Percentiles rank a stretch among this genome's conserved stretches.
These are phyloP conservation scores for Fusarium liriodendri DNA, from an alignment of 2,329 filamentous ascomycete species.

Conservation along the genomic window DNA sequence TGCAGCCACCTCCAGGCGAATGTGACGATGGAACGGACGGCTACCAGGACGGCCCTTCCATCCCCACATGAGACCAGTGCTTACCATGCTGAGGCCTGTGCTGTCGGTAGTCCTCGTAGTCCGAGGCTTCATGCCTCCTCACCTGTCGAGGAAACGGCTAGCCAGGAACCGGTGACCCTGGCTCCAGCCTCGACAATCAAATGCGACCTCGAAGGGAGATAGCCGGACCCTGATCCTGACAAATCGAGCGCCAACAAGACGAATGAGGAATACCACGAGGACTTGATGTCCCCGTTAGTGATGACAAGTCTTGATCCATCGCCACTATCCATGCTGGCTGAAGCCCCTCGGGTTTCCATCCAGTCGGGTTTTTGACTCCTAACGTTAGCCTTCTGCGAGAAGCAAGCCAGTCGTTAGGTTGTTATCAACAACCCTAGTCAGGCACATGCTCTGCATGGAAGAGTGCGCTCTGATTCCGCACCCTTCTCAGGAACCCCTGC, in stretches of 20 bases:
- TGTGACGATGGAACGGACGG: background rate
- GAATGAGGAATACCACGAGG: background rate
- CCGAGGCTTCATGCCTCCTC: background rate
- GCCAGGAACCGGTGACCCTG: background rate
- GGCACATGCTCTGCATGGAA: conserved; percentile 4
- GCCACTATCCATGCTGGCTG: background rate
- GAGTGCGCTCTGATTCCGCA: background rate
- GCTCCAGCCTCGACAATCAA: background rate
- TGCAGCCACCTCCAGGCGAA: background rate
- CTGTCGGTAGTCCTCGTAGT: background rate
- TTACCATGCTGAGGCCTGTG: background rate
- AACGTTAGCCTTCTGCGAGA: conserved; percentile 5
- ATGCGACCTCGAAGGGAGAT: background rate
- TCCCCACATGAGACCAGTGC: background rate
- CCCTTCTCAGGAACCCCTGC: background rate
- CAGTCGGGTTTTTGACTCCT: background rate
- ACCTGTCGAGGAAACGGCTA: background rate
- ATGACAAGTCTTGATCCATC: background rate
- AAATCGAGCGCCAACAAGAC: background rate
- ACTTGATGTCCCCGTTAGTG: background rate
- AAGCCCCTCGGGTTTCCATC: background rate
- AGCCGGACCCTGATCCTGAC: background rate
- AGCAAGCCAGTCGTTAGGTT: background rate
- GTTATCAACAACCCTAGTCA: background rate
- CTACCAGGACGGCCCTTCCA: background rate